Evolutionary conservation across 225 moss, liverwort and hornwort species (phyloP).

Genomic region (Ulota crispa): DNA sequence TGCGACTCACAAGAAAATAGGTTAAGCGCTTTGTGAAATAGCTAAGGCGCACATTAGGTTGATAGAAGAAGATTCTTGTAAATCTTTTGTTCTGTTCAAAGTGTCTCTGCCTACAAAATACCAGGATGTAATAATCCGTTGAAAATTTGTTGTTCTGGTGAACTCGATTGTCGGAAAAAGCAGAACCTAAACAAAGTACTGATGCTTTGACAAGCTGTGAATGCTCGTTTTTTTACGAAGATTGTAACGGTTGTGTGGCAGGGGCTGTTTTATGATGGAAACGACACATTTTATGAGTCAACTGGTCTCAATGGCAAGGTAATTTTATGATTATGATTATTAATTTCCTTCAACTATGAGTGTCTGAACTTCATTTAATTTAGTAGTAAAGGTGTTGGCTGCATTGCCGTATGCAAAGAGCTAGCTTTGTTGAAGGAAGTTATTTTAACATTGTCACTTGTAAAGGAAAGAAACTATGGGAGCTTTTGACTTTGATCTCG

Average conservation of each 20-base stretch:
- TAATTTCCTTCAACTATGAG: background rate
- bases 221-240: constrained; percentile 13
- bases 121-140: background rate
- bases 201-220: constrained; percentile 11
- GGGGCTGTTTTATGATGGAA: constrained; percentile 84
- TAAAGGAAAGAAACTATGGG: background rate
- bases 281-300: constrained; percentile 90
- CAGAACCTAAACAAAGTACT: constrained; percentile 1
- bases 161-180: background rate
- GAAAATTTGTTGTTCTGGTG: constrained; percentile 12
- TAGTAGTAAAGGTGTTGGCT: background rate
- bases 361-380: constrained; percentile 5
- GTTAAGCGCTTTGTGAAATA: constrained; percentile 7
- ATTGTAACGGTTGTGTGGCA: constrained; percentile 39
- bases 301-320: constrained; percentile 87
- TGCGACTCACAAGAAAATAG: background rate
- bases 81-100: background rate
- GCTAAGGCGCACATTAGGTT: background rate
- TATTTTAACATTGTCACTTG: background rate
- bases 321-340: constrained; percentile 18
- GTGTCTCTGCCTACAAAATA: background rate
- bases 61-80: background rate
- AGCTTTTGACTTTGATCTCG: constrained; percentile 9
- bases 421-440: background rate
- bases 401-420: background rate